Evolutionary conservation across 192 early-diverging fungal species (phyloP).

Genomic region (Dissophora ornata): DNA sequence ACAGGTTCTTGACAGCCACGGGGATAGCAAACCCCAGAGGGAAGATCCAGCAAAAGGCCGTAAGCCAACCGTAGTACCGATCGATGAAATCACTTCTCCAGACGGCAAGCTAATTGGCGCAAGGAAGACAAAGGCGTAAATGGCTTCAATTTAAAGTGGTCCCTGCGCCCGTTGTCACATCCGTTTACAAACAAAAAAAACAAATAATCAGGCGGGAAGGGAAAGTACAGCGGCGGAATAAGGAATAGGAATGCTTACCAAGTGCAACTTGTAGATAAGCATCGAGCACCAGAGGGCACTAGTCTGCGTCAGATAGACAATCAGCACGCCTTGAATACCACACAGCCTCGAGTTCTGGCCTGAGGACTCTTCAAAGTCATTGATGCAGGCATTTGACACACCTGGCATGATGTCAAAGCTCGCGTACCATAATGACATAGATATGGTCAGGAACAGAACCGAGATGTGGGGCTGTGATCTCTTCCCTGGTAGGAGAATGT

Average conservation of each 20-base stretch:
- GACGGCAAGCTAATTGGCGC: conserved; percentile 26
- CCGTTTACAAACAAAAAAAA: too few relatives aligned
- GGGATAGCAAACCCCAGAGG: conserved; percentile 47
- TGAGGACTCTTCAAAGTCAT: conserved; percentile 42
- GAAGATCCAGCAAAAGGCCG: conserved; percentile 43
- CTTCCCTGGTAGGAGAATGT: conserved; percentile 38
- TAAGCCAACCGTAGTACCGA: conserved; percentile 34
- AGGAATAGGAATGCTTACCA: too few relatives aligned
- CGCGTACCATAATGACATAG: conserved; percentile 36
- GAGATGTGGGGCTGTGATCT: conserved; percentile 46
- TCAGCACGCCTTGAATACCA: conserved; percentile 40
- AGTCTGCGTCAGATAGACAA: conserved; percentile 44
- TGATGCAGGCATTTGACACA: conserved; percentile 39
- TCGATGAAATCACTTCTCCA: conserved; percentile 47
- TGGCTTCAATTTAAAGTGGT: too few relatives aligned
- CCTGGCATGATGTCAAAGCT: conserved; percentile 51
- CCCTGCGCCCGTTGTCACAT: too few relatives aligned
- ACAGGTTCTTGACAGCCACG: conserved; percentile 30
- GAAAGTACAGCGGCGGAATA: too few relatives aligned
- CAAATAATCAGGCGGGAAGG: too few relatives aligned
- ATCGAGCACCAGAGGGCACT: conserved; percentile 44
- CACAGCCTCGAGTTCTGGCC: conserved; percentile 37
- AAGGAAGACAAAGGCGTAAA: too few relatives aligned
- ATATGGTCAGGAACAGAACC: conserved; percentile 37
- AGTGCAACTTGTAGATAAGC: conserved; percentile 47